These are phyloP conservation scores for Filobasidium uniguttulatum DNA, from an alignment of 1,284 basidiomycete species.

Conservation along the genomic window DNA sequence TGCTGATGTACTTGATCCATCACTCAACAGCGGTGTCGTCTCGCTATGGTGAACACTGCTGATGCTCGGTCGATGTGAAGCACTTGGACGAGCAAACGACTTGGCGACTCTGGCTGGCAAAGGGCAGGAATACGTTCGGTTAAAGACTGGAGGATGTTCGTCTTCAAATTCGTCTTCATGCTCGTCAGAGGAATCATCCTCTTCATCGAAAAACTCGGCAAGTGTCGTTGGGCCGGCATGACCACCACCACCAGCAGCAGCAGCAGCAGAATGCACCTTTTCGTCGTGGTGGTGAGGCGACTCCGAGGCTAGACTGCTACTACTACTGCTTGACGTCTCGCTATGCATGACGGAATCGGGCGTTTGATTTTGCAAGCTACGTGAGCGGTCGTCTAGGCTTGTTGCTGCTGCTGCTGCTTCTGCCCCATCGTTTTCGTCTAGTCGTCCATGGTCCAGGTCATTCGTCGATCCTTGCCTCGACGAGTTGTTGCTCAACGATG, in stretches of 20 bases:
- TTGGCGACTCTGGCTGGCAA: constrained; percentile 18
- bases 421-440: too few relatives aligned
- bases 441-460: too few relatives aligned
- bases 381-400: too few relatives aligned
- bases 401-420: too few relatives aligned
- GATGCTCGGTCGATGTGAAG: constrained; percentile 1
- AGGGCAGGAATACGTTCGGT: constrained; percentile 25
- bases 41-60: not conserved
- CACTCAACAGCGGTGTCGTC: constrained; percentile 3
- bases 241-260: too few relatives aligned
- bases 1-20: constrained; percentile 2
- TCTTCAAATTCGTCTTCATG: constrained; percentile 4
- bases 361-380: not conserved
- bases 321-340: too few relatives aligned
- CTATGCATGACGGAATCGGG: not conserved
- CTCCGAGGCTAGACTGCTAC: too few relatives aligned
- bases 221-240: too few relatives aligned
- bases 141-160: constrained; percentile 18
- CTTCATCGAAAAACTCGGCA: not conserved
- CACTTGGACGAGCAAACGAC: not conserved
- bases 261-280: too few relatives aligned
- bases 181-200: not conserved
- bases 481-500: too few relatives aligned
- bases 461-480: too few relatives aligned
- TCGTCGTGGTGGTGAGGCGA: too few relatives aligned